Conservation (phyloP, 176 grass and related monocot species). For the Chloris gayana region DNA sequence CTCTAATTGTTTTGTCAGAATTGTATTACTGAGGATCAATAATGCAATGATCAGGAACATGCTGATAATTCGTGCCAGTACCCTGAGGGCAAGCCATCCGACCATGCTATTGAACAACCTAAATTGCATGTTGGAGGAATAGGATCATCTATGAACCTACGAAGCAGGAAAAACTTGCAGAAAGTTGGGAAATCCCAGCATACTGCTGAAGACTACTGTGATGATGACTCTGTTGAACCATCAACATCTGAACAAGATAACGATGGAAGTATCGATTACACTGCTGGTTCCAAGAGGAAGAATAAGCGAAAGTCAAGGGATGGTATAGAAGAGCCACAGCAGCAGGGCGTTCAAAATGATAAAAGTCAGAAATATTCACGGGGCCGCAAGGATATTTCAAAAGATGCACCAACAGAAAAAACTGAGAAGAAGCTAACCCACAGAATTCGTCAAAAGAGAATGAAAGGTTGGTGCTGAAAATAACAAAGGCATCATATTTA, state of each 20-base stretch:
- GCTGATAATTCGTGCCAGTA: background rate
- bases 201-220: constrained; percentile 33
- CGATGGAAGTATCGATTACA: constrained; percentile 45
- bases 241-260: constrained; percentile 42
- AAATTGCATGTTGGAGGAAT: constrained; percentile 29
- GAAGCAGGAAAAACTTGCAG: constrained; percentile 28
- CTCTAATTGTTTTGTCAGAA: constrained; percentile 6
- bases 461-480: constrained; percentile 53
- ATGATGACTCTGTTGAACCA: constrained; percentile 37
- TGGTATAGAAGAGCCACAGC: constrained; percentile 32
- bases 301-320: constrained; percentile 43
- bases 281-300: constrained; percentile 38
- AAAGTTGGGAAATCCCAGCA: constrained; percentile 30
- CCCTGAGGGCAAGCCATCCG: constrained; percentile 16
- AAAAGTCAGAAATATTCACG: constrained; percentile 35
- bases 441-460: constrained; percentile 56
- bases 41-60: constrained; percentile 32
- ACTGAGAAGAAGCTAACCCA: constrained; percentile 63
- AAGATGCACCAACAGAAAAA: constrained; percentile 34
- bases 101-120: constrained; percentile 39
- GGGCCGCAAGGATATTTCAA: constrained; percentile 39
- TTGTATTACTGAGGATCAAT: constrained; percentile 27
- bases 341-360: constrained; percentile 41
- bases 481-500: constrained; percentile 16
- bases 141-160: constrained; percentile 40